Base-by-base conservation (phyloP, 345 rosid species). In the Gossypium stocksii region DNA sequence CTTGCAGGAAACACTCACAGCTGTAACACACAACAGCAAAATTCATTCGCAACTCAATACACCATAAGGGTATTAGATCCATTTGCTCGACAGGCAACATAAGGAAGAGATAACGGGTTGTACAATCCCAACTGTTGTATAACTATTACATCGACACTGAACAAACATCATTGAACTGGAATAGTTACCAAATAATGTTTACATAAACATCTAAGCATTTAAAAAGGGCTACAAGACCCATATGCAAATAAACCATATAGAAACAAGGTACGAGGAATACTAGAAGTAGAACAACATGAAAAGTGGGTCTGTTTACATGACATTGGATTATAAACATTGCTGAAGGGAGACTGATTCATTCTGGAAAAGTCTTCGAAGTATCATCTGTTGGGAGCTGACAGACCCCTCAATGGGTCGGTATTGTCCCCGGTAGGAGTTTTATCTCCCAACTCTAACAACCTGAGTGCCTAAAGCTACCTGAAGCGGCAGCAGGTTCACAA, bases 1-100 rank as follows among this genome's bases (percentile, higher is more conserved):
- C 84, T 86, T 89, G 89, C 75, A 88, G 88, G 86, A 86, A 90
- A 82, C 79, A 82, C 66, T 82, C 84, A 77, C 61, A 87, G 89
- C 87, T 87, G 91, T 86, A 81, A 87, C 81, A 84, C 80, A 86
- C 83, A 83, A 87, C 74, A 82, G 74, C 74, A 78, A 76, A 66
- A 82, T 80, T 82, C 81, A 84, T 79, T 84, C 53, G 73, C 80
- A 58, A 63, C 73, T 79, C 76, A 67, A 83, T 76, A 79, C 72
- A 78, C 66, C 74, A 75, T 74, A 78, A 82, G 48, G 76, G 73
- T 68, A 81, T 72, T 75, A 60, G 74, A 87, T 77, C 83, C 81
- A 80, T 76, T 74, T 71, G 84, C 61, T 64, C 45, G 53, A 22
- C 52, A 83, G 46, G 76, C 79, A 80, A 65, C 74, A 64, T 16